Evolutionary conservation across 352 stramenopile genomes (phyloP), one percentile per base, ranked within the genome.

Genomic region (Thraustochytrium striatum): DNA sequence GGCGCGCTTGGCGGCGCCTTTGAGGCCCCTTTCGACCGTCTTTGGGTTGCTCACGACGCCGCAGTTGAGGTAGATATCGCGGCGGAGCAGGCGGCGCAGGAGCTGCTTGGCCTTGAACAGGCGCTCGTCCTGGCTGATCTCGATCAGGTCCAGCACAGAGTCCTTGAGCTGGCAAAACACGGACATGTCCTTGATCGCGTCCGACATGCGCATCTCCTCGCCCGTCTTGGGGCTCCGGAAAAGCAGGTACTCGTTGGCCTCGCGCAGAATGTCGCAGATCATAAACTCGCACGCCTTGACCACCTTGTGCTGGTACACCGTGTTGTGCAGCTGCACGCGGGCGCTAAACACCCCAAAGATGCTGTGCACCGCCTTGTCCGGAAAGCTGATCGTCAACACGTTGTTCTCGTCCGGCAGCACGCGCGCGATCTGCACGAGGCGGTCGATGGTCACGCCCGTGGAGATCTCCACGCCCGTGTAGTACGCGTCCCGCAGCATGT

Each of bases 271-370:
- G 81, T 96, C 91, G 70, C 87, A 90, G 52, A 96, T 90, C 91
- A 96, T 96, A 44, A 90, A 93, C 78, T 95, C 91, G 32, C 94
- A 87, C 0, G 91, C 90, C 55, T 93, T 94, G 65, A 86, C 87
- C 78, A 93, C 93, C 82, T 90, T 88, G 72, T 96, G 91, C 72
- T 92, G 91, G 83, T 96, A 96, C 7, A 93, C 72, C 8, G 89
- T 1, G 68, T 93, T 92, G 83, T 95, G 90, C 84, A 95, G 92
- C 73, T 91, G 87, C 69, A 94, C 93, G 3, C 91, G 86, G 72
- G 92, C 89, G 78, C 94, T 89, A 79, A 95, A 95, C 70, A 94
- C 85, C 69, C 94, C 90, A 86, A 93, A 94, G 53, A 95, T 91
- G 73, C 92, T 89, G 38, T 90, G 72, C 28, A 90, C 91, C 28